phyloP scores from a whole-genome alignment of 768 basidiomycete species.

The Pleurotus citrinopileatus region DNA sequence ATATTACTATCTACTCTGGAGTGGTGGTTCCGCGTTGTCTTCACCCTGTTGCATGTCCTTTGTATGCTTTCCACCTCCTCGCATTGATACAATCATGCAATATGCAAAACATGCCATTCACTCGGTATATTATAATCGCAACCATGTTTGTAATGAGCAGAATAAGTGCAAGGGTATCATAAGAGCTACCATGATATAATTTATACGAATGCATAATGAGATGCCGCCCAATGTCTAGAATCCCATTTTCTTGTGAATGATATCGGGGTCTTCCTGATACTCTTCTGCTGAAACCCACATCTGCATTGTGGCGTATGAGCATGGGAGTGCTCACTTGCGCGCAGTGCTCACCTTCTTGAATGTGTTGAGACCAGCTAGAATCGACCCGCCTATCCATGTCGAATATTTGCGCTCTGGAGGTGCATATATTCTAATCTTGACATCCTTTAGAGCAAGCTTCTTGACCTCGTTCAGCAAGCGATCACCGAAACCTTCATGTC shows the following conservation, averaged over 20 bases:
- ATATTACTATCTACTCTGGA: constrained; percentile 18
- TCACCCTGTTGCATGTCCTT: constrained; percentile 13
- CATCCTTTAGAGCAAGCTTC: constrained; percentile 90
- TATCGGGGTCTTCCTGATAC: constrained; percentile 98
- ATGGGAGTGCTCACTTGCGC: constrained; percentile 6
- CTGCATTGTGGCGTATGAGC: constrained; percentile 35
- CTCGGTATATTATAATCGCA: constrained; percentile 33
- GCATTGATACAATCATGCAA: constrained; percentile 20
- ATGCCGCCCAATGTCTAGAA: constrained; percentile 41
- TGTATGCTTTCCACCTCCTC: constrained; percentile 17
- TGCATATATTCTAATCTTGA: constrained; percentile 99
- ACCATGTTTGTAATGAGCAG: constrained; percentile 23
- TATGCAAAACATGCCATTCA: constrained; percentile 13
- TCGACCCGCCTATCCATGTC: constrained; percentile 96
- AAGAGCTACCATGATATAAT: constrained; percentile 16
- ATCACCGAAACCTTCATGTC: constrained; percentile 80
- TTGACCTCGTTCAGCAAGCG: constrained; percentile 95
- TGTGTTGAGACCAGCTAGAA: constrained; percentile 91
- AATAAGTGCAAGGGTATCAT: constrained; percentile 25
- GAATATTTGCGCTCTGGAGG: constrained; percentile 99
- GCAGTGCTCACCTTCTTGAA: constrained; percentile 82
- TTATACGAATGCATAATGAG: constrained; percentile 11
- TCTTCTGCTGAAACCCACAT: constrained; percentile 99
- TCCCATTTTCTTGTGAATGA: constrained; percentile 94
- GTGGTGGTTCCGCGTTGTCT: constrained; percentile 22